phyloP scores from a whole-genome alignment of 2,329 filamentous ascomycete species.

The Exophiala viscosa region DNA sequence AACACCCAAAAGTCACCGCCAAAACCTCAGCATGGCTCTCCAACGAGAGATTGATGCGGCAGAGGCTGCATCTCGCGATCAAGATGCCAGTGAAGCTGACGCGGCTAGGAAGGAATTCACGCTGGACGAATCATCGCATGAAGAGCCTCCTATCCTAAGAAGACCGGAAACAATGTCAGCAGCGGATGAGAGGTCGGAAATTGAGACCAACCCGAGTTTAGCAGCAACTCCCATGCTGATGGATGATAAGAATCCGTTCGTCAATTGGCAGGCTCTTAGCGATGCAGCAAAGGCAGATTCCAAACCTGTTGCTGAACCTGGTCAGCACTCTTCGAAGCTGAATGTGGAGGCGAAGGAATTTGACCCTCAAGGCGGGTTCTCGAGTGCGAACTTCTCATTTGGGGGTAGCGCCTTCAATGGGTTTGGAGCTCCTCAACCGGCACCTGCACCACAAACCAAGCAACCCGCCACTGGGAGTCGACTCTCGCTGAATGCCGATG shows the following conservation, averaged over 20 bases:
- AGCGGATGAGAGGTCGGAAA: conserved; percentile 39
- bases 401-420: conserved; percentile 39
- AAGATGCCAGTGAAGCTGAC: conserved; percentile 27
- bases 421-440: conserved; percentile 3
- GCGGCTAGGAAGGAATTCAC: conserved; percentile 28
- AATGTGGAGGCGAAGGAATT: conserved; percentile 88
- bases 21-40: conserved; percentile 72
- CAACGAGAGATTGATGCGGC: conserved; percentile 82
- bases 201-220: conserved; percentile 71
- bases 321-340: conserved; percentile 67
- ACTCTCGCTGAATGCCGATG: conserved; percentile 60
- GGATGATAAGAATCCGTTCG: conserved; percentile 28
- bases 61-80: conserved; percentile 53
- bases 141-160: conserved; percentile 37
- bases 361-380: conserved; percentile 54
- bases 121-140: conserved; percentile 39
- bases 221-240: conserved; percentile 61
- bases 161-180: conserved; percentile 26
- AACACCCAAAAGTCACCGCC: conserved; percentile 59
- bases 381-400: conserved; percentile 44
- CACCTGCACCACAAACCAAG: conserved; percentile 1
- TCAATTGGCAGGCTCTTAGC: conserved; percentile 23
- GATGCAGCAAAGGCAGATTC: conserved; percentile 24
- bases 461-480: conserved; percentile 5
- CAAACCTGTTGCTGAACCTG: conserved; percentile 28